Evolutionary conservation across 1,139 yeast species (phyloP).

Genomic region (Saccharomyces hybrid): DNA sequence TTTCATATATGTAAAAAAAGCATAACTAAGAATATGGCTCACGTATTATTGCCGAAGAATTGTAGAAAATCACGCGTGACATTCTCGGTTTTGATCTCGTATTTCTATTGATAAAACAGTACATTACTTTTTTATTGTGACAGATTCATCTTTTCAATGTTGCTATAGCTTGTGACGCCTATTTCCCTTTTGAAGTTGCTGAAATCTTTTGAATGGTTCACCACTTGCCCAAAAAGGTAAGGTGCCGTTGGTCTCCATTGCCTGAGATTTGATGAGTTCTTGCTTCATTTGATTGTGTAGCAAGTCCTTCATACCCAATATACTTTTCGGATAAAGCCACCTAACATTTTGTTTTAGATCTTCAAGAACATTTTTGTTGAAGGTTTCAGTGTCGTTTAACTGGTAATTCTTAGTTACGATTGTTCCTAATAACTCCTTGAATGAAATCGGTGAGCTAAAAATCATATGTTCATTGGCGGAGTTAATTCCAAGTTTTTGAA

Average conservation of each 20-base stretch:
- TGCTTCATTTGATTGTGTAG: conserved; percentile 38
- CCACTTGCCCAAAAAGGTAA: conserved; percentile 53
- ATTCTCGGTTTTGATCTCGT: too few species aligned
- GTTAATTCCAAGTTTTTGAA: conserved; percentile 66
- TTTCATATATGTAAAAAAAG: too few species aligned
- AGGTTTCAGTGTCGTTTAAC: conserved; percentile 44
- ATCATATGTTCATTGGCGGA: conserved; percentile 68
- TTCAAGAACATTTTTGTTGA: conserved; percentile 45
- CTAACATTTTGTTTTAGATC: conserved; percentile 43
- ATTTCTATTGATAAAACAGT: too few species aligned
- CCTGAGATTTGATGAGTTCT: conserved; percentile 50
- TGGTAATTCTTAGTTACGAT: conserved; percentile 53
- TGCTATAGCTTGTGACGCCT: conserved; percentile 3
- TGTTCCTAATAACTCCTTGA: conserved; percentile 43
- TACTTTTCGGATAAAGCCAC: conserved; percentile 49
- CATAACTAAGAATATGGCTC: too few species aligned
- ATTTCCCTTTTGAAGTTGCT: neutral
- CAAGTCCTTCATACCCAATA: conserved; percentile 56
- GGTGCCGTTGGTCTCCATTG: conserved; percentile 60
- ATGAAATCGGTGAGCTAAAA: conserved; percentile 57
- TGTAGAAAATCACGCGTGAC: too few species aligned
- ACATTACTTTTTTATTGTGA: too few species aligned
- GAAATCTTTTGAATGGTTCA: conserved; percentile 5
- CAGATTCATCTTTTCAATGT: too few species aligned
- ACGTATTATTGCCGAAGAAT: too few species aligned